These are phyloP conservation scores for Cladosporium colombiae DNA, from an alignment of 2,329 filamentous ascomycete genomes.

Conservation along the genomic window DNA sequence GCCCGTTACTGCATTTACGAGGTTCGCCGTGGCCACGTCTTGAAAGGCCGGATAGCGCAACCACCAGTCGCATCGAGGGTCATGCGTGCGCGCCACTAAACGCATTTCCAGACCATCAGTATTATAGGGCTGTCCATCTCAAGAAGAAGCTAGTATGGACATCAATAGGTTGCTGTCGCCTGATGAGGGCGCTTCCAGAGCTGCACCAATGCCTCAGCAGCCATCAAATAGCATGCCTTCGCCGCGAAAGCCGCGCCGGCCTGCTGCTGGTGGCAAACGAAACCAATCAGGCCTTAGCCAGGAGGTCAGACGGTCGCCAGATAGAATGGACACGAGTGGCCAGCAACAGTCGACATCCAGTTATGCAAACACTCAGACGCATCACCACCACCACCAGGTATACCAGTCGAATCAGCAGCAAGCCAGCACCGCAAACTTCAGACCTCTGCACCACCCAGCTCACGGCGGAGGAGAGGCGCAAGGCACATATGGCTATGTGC, in stretches of 20 bases:
- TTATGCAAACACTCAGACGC: constrained; percentile 22
- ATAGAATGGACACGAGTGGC: constrained; percentile 33
- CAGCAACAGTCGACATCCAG: constrained; percentile 21
- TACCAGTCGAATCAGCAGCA: constrained; percentile 19
- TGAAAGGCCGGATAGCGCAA: background rate
- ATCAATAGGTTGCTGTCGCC: constrained; percentile 53
- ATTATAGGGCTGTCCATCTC: background rate
- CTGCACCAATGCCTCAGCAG: constrained; percentile 1
- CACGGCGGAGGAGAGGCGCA: constrained; percentile 7
- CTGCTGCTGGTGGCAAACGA: constrained; percentile 32
- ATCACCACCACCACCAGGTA: constrained; percentile 15
- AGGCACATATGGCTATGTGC: constrained; percentile 10
- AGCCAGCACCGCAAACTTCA: constrained; percentile 26
- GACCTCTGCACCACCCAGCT: constrained; percentile 27
- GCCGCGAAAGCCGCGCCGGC: constrained; percentile 22
- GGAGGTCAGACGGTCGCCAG: constrained; percentile 36
- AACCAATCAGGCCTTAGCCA: constrained; percentile 47
- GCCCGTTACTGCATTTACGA: background rate
- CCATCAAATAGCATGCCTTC: constrained; percentile 9
- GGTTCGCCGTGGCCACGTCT: background rate
- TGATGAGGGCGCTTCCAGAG: constrained; percentile 43
- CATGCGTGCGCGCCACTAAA: constrained; percentile 4
- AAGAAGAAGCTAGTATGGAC: constrained; percentile 41
- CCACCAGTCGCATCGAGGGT: constrained; percentile 7
- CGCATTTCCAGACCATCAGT: background rate